Evolutionary conservation across 2,329 filamentous ascomycete species (phyloP).

Genomic region (Leptographium procerum): DNA sequence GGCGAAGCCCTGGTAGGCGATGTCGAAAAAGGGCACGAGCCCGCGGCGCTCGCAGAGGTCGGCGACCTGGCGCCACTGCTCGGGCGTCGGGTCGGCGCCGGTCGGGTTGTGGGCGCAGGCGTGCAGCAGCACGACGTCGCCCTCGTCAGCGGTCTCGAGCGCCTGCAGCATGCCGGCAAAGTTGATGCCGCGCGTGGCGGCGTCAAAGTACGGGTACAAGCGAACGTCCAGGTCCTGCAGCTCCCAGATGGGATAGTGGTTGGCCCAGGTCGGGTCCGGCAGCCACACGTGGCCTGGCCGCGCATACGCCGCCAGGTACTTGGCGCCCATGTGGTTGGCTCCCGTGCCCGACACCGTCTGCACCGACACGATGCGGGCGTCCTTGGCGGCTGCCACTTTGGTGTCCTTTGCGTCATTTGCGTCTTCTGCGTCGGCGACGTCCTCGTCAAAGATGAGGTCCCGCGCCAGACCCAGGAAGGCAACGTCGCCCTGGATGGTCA

Average conservation of each 20-base stretch:
- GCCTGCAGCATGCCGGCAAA: slow-evolving; percentile 74
- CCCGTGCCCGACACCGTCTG: slow-evolving; percentile 97
- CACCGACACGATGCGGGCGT: slow-evolving; percentile 55
- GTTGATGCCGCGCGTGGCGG: slow-evolving; percentile 79
- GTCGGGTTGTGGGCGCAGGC: slow-evolving; percentile 97
- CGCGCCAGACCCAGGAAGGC: slow-evolving; percentile 81
- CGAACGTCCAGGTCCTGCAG: slow-evolving; percentile 71
- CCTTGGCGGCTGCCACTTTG: background rate
- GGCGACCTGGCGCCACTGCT: slow-evolving; percentile 90
- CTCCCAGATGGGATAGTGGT: slow-evolving; percentile 95
- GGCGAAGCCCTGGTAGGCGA: slow-evolving; percentile 94
- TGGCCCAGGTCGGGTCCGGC: slow-evolving; percentile 92
- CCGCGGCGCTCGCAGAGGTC: slow-evolving; percentile 60
- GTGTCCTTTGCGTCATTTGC: slow-evolving; percentile 47
- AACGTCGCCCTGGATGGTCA: slow-evolving; percentile 79
- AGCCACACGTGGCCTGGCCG: slow-evolving; percentile 69
- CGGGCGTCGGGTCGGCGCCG: slow-evolving; percentile 82
- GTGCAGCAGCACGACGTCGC: slow-evolving; percentile 80
- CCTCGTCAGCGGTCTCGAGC: slow-evolving; percentile 56
- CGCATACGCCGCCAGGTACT: slow-evolving; percentile 91
- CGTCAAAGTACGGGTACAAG: slow-evolving; percentile 87
- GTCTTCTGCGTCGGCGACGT: slow-evolving; percentile 57
- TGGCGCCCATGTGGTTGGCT: slow-evolving; percentile 80
- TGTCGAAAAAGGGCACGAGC: slow-evolving; percentile 97
- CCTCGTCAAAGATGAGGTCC: slow-evolving; percentile 71